Conservation (phyloP, 1,284 basidiomycete genomes). For the Tylopilus sp. region DNA sequence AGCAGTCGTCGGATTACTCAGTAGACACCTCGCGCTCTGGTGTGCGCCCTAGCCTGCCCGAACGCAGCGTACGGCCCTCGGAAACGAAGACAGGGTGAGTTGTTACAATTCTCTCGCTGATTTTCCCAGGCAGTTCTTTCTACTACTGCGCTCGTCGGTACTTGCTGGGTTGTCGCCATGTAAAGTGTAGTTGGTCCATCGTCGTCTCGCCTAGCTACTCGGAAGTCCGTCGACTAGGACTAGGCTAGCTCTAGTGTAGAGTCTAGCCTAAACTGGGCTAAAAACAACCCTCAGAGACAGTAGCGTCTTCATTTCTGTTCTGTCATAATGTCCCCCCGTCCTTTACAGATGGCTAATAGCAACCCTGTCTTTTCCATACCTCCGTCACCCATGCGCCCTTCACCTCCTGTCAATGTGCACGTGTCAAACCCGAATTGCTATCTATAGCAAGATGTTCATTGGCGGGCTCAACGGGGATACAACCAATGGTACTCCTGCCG, state of each 20-base stretch:
- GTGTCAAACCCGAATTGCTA: slow-evolving; percentile 28
- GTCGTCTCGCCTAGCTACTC: slow-evolving; percentile 37
- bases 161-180: slow-evolving; percentile 30
- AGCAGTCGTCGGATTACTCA: slow-evolving; percentile 56
- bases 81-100: slow-evolving; percentile 99
- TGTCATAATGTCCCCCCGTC: slow-evolving; percentile 58
- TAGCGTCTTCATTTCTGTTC: slow-evolving; percentile 59
- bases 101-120: slow-evolving; percentile 5
- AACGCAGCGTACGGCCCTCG: slow-evolving; percentile 75
- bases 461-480: slow-evolving; percentile 97
- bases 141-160: slow-evolving; percentile 25
- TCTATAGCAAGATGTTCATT: slow-evolving; percentile 93
- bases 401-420: slow-evolving; percentile 31
- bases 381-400: slow-evolving; percentile 32
- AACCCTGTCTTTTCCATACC: slow-evolving; percentile 38
- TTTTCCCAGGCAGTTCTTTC: slow-evolving; percentile 8
- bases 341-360: slow-evolving; percentile 75
- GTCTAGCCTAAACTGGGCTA: slow-evolving; percentile 69
- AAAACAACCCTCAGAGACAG: slow-evolving; percentile 53
- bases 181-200: slow-evolving; percentile 52
- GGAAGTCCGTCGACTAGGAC: slow-evolving; percentile 47
- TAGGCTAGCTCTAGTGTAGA: slow-evolving; percentile 65
- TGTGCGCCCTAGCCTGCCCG: slow-evolving; percentile 43
- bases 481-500: slow-evolving; percentile 73
- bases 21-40: slow-evolving; percentile 32